Conservation (phyloP, 2,329 filamentous ascomycete species). For the Microsporum audouinii region DNA sequence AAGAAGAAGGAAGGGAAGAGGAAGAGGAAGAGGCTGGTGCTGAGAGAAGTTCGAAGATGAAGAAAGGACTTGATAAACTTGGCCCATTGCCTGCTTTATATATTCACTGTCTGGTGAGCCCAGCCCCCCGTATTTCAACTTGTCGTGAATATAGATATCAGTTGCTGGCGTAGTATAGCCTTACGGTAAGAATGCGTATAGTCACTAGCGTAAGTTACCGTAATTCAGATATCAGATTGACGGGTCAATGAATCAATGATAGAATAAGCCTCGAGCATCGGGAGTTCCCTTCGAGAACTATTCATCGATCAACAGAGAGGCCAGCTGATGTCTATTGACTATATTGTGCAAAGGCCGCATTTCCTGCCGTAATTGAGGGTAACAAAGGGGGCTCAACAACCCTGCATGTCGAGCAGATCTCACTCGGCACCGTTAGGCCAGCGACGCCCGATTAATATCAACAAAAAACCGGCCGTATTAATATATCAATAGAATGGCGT, state of each 20-base stretch:
- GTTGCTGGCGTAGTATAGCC: not conserved
- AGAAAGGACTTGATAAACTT: not conserved
- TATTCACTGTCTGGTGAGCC: not conserved
- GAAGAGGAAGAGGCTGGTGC: not conserved
- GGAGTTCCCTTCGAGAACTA: not conserved
- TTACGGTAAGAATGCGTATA: not conserved
- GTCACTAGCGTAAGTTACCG: not conserved
- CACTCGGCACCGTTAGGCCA: not conserved
- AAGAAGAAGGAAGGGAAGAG: not conserved
- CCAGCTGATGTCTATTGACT: not conserved
- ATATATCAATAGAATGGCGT: not conserved
- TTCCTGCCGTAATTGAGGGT: not conserved
- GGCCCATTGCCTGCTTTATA: not conserved
- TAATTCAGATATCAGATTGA: not conserved
- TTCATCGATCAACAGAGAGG: not conserved
- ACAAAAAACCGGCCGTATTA: not conserved
- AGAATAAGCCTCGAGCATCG: not conserved
- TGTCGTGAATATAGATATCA: conserved; percentile 1
- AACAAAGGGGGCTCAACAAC: not conserved
- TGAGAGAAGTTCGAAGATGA: not conserved
- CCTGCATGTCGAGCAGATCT: not conserved
- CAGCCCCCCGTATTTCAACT: not conserved
- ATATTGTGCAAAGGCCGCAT: not conserved
- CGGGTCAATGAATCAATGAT: not conserved
- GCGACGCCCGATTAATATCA: not conserved